Percentiles rank a stretch among this genome's conserved stretches.
Conservation (phyloP, 345 rosid species). For the Orychophragmus violaceus region DNA sequence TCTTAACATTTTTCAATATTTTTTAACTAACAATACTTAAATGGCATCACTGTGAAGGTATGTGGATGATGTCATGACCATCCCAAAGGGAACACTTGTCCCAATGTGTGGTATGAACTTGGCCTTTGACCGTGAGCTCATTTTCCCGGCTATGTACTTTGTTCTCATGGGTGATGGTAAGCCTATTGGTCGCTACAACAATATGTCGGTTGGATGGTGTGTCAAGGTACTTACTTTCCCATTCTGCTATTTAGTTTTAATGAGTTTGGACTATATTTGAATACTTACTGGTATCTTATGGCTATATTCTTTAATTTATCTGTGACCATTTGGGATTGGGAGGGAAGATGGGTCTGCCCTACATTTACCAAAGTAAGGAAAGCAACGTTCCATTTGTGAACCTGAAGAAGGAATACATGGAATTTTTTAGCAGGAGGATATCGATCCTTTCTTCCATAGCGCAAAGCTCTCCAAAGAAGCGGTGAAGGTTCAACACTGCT, state of each 20-base stretch:
- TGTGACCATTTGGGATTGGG: conserved; percentile 80
- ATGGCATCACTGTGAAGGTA: conserved; percentile 34
- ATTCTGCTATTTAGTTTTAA: too few species aligned
- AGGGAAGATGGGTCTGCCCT: conserved; percentile 84
- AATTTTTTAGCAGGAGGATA: conserved; percentile 89
- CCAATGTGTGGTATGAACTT: conserved; percentile 99
- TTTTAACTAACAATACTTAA: background rate
- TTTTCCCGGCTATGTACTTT: conserved; percentile 38
- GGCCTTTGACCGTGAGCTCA: conserved; percentile 76
- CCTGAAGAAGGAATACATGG: conserved; percentile 84
- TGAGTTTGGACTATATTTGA: background rate
- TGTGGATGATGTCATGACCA: conserved; percentile 85
- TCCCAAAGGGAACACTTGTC: conserved; percentile 94
- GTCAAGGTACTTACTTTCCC: conserved; percentile 20
- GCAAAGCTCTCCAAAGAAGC: conserved; percentile 67
- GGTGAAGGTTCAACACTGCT: conserved; percentile 78
- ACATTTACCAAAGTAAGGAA: conserved; percentile 92
- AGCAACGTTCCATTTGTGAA: conserved; percentile 92
- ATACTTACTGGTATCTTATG: background rate
- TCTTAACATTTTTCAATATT: background rate
- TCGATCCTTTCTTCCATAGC: conserved; percentile 83
- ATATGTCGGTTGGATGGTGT: conserved; percentile 36
- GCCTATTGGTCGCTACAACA: conserved; percentile 38
- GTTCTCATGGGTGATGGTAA: conserved; percentile 43
- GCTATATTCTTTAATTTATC: conserved; percentile 41